Conservation (phyloP, 345 rosid species). For the Boechera divaricarpa region DNA sequence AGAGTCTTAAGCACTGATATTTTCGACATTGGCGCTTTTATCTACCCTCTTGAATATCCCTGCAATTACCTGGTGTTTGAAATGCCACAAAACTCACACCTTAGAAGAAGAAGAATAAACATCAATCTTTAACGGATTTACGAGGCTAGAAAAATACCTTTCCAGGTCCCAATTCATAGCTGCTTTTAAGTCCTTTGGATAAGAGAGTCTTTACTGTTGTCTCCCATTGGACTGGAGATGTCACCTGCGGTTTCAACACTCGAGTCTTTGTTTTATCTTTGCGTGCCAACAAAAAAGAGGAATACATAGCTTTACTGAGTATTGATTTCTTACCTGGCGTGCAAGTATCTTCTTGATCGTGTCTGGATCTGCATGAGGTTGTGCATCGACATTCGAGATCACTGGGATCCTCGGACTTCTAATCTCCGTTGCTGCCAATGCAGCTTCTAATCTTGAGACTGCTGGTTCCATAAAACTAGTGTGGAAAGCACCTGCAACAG, state of each 20-base stretch:
- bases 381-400: constrained; percentile 94
- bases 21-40: constrained; percentile 72
- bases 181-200: constrained; percentile 68
- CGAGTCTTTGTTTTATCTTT: not conserved
- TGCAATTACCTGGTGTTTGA: constrained; percentile 76
- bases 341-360: constrained; percentile 89
- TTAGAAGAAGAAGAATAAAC: constrained; percentile 9
- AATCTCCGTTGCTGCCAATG: constrained; percentile 76
- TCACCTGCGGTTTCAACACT: constrained; percentile 60
- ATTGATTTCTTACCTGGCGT: constrained; percentile 60
- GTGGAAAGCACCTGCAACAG: constrained; percentile 97
- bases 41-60: constrained; percentile 96
- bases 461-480: constrained; percentile 99
- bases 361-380: constrained; percentile 90
- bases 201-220: constrained; percentile 84
- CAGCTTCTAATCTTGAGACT: constrained; percentile 91
- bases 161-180: constrained; percentile 97
- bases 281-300: not conserved
- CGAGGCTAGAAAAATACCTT: constrained; percentile 55
- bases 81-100: constrained; percentile 15
- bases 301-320: constrained; percentile 4
- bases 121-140: not conserved
- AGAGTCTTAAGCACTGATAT: constrained; percentile 65
- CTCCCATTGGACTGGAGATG: constrained; percentile 99
- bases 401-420: constrained; percentile 90